These are phyloP conservation scores for Anthostomella pinea DNA, from an alignment of 2,329 filamentous ascomycete genomes.

Conservation along the genomic window DNA sequence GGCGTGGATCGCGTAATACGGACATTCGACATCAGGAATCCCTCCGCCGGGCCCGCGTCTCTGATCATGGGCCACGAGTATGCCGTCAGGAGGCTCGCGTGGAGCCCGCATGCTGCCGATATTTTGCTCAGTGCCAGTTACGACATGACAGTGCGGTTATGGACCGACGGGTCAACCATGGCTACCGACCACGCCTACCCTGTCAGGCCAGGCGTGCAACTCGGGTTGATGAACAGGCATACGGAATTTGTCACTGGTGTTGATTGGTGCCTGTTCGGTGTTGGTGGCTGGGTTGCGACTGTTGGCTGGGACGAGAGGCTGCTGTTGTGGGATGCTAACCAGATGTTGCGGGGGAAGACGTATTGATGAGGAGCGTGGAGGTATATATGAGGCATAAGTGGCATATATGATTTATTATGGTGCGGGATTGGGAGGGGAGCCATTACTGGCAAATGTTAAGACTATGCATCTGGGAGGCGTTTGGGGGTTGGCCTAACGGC, in stretches of 20 bases:
- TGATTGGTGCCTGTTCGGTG: constrained; percentile 96
- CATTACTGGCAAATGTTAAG: too few relatives aligned
- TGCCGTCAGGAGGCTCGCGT: constrained; percentile 79
- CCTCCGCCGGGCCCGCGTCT: constrained; percentile 67
- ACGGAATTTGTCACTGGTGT: constrained; percentile 96
- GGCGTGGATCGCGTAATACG: constrained; percentile 86
- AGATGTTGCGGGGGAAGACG: constrained; percentile 25
- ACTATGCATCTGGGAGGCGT: too few relatives aligned
- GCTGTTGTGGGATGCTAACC: constrained; percentile 82
- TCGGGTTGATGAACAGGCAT: constrained; percentile 87
- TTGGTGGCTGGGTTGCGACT: constrained; percentile 92
- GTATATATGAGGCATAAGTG: too few relatives aligned
- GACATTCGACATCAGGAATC: constrained; percentile 85
- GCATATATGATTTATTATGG: too few relatives aligned
- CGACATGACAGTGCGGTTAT: constrained; percentile 95
- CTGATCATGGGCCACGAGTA: constrained; percentile 86
- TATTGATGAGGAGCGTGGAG: too few relatives aligned
- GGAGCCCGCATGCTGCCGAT: constrained; percentile 92
- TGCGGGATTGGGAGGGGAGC: too few relatives aligned
- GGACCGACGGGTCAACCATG: constrained; percentile 68
- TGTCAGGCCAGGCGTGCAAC: constrained; percentile 60
- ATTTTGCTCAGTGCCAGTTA: constrained; percentile 87
- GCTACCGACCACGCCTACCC: constrained; percentile 33
- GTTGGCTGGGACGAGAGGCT: constrained; percentile 93
- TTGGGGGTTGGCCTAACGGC: too few relatives aligned